Base-by-base conservation (phyloP, 148 eudicot genomes). In the Rhododendron vialii region DNA sequence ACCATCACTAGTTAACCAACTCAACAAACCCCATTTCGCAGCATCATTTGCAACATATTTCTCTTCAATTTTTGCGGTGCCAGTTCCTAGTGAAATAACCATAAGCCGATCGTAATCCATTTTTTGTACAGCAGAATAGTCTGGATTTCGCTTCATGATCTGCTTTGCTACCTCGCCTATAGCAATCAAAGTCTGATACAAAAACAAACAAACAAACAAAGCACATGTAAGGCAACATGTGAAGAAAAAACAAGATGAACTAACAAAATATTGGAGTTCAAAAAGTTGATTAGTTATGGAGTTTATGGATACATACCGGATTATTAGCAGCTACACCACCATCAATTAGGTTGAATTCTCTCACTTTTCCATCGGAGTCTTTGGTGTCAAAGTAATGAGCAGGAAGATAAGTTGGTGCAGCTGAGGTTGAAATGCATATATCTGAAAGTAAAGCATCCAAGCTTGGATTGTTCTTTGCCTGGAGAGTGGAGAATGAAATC, bases 341-440 rank as follows among this genome's bases (percentile, higher is more conserved):
- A 24, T 82, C 84, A 82, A 82, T 82, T 59, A 82, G 75, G 36
- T 82, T 61, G 69, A 61, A 63, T 36, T 82, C 75, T n/a, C 75
- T 82, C 28, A 82, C 84, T 63, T 82, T 82, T 61, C 84, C 84
- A 35, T 24, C 11, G 6, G 50, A 14, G 35, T 82, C 20, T 22
- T 61, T 2, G 73, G 75, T 41, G 5, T 63, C 73, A 61, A 82
- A 82, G 45, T 38, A 82, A 82, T 82, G 84, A 28, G 84, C 75
- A 5, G 84, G 84, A 82, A 82, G 84, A 61, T 82, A 82, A 41
- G 84, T 82, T 38, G 84, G 84, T 12, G 84, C 84, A 8, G 84
- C 84, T 63, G 84, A 82, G 24, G 84, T 82, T 38, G 84, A 51
- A n/a, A 82, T 41, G 84, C 84, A 82, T 82, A 82, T 63, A 41